These are phyloP conservation scores for Teunomyces pallodes DNA, from an alignment of 805 yeast genomes.

Conservation along the genomic window DNA sequence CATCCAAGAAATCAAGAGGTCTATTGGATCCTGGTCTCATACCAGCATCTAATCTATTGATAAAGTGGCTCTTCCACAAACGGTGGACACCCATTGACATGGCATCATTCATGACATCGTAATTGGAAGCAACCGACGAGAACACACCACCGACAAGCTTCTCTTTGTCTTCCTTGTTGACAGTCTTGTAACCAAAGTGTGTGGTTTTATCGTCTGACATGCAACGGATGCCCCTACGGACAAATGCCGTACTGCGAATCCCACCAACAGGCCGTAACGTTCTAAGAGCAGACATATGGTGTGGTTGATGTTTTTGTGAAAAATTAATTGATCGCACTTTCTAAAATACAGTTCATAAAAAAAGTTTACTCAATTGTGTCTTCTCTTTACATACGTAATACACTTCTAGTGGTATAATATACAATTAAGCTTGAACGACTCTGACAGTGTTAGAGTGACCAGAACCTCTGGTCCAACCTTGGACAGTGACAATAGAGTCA, in stretches of 20 bases:
- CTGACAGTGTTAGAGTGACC: slow-evolving; percentile 99
- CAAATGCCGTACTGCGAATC: slow-evolving; percentile 1
- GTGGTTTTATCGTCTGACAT: slow-evolving; percentile 51
- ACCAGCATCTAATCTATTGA: slow-evolving; percentile 87
- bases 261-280: slow-evolving; percentile 5
- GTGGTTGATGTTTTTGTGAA: neutral
- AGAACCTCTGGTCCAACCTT: slow-evolving; percentile 98
- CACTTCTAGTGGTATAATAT: slow-evolving; percentile 2
- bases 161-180: slow-evolving; percentile 77
- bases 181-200: slow-evolving; percentile 89
- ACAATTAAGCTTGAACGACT: slow-evolving; percentile 66
- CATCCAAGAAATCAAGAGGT: slow-evolving; percentile 87
- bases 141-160: slow-evolving; percentile 82
- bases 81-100: slow-evolving; percentile 96
- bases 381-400: neutral
- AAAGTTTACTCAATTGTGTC: neutral
- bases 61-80: slow-evolving; percentile 91
- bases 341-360: neutral
- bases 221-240: neutral
- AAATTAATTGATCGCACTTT: neutral
- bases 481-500: slow-evolving; percentile 89
- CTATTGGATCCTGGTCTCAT: slow-evolving; percentile 76
- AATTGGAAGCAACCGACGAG: slow-evolving; percentile 89
- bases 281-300: slow-evolving; percentile 5
- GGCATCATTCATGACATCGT: slow-evolving; percentile 96